These are phyloP conservation scores for Volutella citrinella DNA, from an alignment of 2,329 filamentous ascomycete genomes.

Conservation along the genomic window DNA sequence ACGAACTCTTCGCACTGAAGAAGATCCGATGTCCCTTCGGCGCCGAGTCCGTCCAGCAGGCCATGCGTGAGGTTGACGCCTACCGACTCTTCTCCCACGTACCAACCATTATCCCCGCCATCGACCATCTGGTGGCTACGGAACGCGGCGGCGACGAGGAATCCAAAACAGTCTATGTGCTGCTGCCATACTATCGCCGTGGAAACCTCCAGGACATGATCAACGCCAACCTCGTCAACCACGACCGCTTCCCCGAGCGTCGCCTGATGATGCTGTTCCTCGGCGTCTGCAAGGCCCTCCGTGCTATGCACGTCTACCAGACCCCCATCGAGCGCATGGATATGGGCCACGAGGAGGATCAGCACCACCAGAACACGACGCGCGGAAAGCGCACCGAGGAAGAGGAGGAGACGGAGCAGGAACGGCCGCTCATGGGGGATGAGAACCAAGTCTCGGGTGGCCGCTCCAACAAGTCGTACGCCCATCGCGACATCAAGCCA, in stretches of 20 bases:
- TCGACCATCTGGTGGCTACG: conserved; percentile 78
- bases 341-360: conserved; percentile 44
- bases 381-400: conserved; percentile 51
- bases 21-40: conserved; percentile 99
- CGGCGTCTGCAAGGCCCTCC: conserved; percentile 84
- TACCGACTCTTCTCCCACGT: conserved; percentile 85
- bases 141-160: conserved; percentile 63
- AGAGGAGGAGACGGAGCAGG: conserved; percentile 70
- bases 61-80: conserved; percentile 95
- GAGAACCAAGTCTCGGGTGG: conserved; percentile 66
- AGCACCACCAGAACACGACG: conserved; percentile 29
- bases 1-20: conserved; percentile 89
- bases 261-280: conserved; percentile 86
- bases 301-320: conserved; percentile 87
- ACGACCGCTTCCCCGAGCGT: conserved; percentile 83
- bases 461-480: conserved; percentile 69
- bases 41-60: conserved; percentile 89
- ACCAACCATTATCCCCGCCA: conserved; percentile 79
- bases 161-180: conserved; percentile 92
- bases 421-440: conserved; percentile 78
- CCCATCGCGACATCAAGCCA: conserved; percentile 96
- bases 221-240: conserved; percentile 97
- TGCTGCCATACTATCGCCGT: conserved; percentile 90
- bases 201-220: conserved; percentile 98
- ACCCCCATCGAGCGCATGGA: conserved; percentile 49